Evolutionary conservation across 2,329 filamentous ascomycete genomes (phyloP).

Genomic region (Aspergillus pseudoterreus): DNA sequence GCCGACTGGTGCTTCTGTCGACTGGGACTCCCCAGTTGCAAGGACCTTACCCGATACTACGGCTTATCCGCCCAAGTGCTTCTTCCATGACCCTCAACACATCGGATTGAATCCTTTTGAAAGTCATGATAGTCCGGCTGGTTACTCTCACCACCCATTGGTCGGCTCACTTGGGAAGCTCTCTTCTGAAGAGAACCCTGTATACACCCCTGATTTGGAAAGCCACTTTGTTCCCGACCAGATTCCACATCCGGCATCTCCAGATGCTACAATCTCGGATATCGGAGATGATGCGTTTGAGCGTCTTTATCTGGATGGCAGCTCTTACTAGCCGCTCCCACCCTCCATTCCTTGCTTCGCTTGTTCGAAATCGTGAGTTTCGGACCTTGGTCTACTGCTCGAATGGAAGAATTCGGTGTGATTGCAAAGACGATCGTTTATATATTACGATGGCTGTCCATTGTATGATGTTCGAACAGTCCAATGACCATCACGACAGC

Average conservation of each 20-base stretch:
- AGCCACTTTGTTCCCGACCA: constrained; percentile 15
- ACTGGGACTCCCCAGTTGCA: constrained; percentile 23
- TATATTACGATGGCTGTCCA: no score
- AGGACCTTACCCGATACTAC: constrained; percentile 16
- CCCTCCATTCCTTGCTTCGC: background rate
- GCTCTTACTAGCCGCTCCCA: constrained; percentile 17
- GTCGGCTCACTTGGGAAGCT: constrained; percentile 22
- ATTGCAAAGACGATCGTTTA: no score
- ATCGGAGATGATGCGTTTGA: constrained; percentile 31
- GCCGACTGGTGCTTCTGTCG: constrained; percentile 21
- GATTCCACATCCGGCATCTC: constrained; percentile 20
- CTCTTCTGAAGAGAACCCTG: constrained; percentile 18
- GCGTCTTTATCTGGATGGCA: constrained; percentile 29
- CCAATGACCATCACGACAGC: no score
- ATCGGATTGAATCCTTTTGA: constrained; percentile 21
- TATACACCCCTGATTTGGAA: constrained; percentile 16
- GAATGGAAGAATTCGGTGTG: no score
- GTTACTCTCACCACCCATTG: constrained; percentile 33
- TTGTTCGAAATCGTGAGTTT: background rate
- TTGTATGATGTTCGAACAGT: no score
- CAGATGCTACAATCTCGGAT: constrained; percentile 34
- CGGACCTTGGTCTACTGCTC: no score
- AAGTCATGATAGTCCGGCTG: constrained; percentile 21
- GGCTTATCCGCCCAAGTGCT: constrained; percentile 22
- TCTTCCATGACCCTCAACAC: constrained; percentile 21